Percentiles rank a stretch among this genome's conserved stretches.
Evolutionary conservation across 306 rosid species (phyloP).

Genomic region (Corylus heterophylla): DNA sequence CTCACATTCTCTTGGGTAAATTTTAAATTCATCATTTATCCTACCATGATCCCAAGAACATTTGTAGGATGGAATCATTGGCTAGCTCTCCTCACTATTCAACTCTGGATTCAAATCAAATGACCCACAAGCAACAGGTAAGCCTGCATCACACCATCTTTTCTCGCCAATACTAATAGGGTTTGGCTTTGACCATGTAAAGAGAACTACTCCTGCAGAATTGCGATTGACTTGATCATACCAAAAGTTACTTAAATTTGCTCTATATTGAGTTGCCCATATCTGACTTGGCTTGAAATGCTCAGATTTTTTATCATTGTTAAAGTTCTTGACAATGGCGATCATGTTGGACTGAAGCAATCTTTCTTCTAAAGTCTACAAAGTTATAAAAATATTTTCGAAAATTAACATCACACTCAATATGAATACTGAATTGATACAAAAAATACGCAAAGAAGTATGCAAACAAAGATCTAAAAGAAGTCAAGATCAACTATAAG

Average conservation of each 20-base stretch:
- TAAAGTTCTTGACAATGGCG: slow-evolving; percentile 16
- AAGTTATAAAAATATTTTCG: slow-evolving; percentile 24
- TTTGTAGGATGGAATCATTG: slow-evolving; percentile 10
- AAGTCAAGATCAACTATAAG: neutral
- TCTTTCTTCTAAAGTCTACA: slow-evolving; percentile 52
- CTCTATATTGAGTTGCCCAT: slow-evolving; percentile 21
- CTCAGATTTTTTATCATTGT: slow-evolving; percentile 1
- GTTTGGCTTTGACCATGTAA: slow-evolving; percentile 25
- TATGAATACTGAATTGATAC: slow-evolving; percentile 1
- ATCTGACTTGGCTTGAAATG: slow-evolving; percentile 17
- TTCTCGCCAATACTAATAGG: slow-evolving; percentile 17
- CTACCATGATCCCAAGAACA: slow-evolving; percentile 17
- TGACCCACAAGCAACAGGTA: slow-evolving; percentile 31
- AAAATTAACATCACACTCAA: slow-evolving; percentile 13
- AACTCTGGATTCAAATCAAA: slow-evolving; percentile 11
- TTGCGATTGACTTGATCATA: slow-evolving; percentile 13
- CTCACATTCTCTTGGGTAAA: slow-evolving; percentile 27
- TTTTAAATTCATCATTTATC: slow-evolving; percentile 21
- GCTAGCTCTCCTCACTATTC: neutral
- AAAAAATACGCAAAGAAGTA: neutral
- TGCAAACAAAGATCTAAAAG: neutral
- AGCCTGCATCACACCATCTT: slow-evolving; percentile 28
- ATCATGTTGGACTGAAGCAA: slow-evolving; percentile 28
- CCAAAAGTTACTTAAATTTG: neutral
- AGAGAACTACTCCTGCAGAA: neutral